These are phyloP conservation scores for Solanum etuberosum DNA, from an alignment of 257 asterid species.

Conservation along the genomic window DNA sequence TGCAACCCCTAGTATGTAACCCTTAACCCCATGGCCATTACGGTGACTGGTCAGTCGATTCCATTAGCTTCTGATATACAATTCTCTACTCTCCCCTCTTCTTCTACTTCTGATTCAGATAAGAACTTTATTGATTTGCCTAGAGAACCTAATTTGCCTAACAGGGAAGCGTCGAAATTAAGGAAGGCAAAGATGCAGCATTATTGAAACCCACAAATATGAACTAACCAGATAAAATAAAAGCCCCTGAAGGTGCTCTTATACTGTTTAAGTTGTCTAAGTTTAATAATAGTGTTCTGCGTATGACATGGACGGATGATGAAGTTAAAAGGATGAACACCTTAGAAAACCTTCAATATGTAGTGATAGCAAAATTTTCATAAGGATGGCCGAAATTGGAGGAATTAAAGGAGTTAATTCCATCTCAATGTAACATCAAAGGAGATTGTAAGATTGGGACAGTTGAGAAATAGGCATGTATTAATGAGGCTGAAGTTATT, in stretches of 20 bases:
- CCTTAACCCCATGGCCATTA: background rate
- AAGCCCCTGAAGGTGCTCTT: background rate
- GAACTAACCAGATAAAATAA: background rate
- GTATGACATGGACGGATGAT: background rate
- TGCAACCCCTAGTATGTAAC: background rate
- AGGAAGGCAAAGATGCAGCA: background rate
- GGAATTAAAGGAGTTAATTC: background rate
- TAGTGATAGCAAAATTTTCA: background rate
- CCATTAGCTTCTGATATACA: background rate
- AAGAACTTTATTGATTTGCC: background rate
- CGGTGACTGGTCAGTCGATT: background rate
- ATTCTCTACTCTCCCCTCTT: background rate
- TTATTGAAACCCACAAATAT: background rate
- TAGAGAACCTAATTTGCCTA: background rate
- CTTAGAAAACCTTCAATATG: background rate
- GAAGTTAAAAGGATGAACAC: background rate
- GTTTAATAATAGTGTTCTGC: no score
- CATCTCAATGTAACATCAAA: background rate
- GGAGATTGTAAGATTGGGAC: background rate
- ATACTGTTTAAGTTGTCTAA: no score
- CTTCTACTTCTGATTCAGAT: background rate
- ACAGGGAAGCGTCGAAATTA: background rate
- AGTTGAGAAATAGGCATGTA: background rate
- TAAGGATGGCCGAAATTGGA: background rate
- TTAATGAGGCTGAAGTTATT: background rate